Percentiles rank a stretch among this genome's conserved stretches.
Evolutionary conservation across 768 basidiomycete genomes (phyloP).

Genomic region (Coprinopsis cinerea): DNA sequence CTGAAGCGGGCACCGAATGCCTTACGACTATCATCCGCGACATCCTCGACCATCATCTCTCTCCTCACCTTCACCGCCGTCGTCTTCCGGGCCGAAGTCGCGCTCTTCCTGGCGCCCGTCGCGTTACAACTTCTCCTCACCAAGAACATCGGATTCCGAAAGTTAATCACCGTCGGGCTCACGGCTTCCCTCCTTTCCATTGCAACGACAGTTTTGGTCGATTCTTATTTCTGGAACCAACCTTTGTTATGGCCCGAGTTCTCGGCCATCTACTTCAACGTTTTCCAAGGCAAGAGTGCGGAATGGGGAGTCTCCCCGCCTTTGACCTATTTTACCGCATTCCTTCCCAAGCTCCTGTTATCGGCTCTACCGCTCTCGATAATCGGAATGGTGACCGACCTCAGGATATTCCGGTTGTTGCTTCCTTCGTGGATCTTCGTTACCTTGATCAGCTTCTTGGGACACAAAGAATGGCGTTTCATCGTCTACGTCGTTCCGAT

Average conservation of each 20-base stretch:
- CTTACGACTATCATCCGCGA: slow-evolving; percentile 26
- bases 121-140: slow-evolving; percentile 45
- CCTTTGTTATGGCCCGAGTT: slow-evolving; percentile 85
- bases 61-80: slow-evolving; percentile 56
- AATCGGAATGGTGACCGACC: slow-evolving; percentile 45
- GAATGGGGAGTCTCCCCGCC: slow-evolving; percentile 92
- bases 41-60: slow-evolving; percentile 39
- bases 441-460: slow-evolving; percentile 62
- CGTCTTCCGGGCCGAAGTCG: slow-evolving; percentile 77
- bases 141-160: slow-evolving; percentile 35
- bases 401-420: slow-evolving; percentile 44
- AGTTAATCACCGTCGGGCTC: slow-evolving; percentile 45
- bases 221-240: slow-evolving; percentile 82
- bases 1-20: slow-evolving; percentile 38
- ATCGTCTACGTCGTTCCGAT: slow-evolving; percentile 81
- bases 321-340: slow-evolving; percentile 55
- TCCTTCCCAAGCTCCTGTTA: slow-evolving; percentile 76
- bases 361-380: slow-evolving; percentile 54
- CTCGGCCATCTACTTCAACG: slow-evolving; percentile 75
- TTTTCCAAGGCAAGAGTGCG: slow-evolving; percentile 76
- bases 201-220: slow-evolving; percentile 62
- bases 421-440: slow-evolving; percentile 50
- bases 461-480: slow-evolving; percentile 99
- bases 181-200: slow-evolving; percentile 40
- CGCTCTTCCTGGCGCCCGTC: slow-evolving; percentile 58